Evolutionary conservation across 345 rosid genomes (phyloP), one percentile per base, ranked within the genome.

Genomic region (Odontarrhena argentea): DNA sequence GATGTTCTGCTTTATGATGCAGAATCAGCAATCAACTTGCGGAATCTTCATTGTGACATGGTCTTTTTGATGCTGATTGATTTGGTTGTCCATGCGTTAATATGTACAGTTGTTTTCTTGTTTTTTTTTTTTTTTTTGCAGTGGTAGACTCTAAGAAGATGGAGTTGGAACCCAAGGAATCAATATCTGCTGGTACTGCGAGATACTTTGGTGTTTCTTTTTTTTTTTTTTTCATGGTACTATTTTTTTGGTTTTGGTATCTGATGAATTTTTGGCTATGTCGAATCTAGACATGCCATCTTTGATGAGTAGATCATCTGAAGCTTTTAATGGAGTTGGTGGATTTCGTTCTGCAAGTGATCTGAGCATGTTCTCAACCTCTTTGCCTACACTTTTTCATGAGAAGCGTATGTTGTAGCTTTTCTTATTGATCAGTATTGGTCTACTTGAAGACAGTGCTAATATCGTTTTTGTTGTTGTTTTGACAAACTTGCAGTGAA

Each of bases 351-450:
- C 91, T 14, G 67, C 86, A 24, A 77, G 64, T 72, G 92, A 92
- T 77, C 79, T 88, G 40, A 79, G 82, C 81, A 74, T 92, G 77
- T 92, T 92, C 77, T 92, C 98, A 12, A 83, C 81, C 80, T 92
- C 98, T 4, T 77, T 92, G 70, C 98, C 96, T 5, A 85, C 86
- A 41, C 91, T 89, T 73, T 81, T 84, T 22, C 89, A 83, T 78
- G 89, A 85, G 69, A 86, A 87, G 51, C 51, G 96, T 92, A 84
- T 63, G 75, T 26, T 2, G 2, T 9, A 37, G 13, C 48, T 12
- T 46, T 35, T 68, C 13, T 52, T 45, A 15, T 1, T 60, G 49
- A 2, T 3, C 14, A 26, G 5, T 40, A 43, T 44, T 61, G 40
- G 15, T 36, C 47, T 60, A 28, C 37, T 9, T 32, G 57, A 44